A percentile compares a stretch with the other conserved stretches of the same genome.
Conservation (phyloP, 768 basidiomycete species). For the Amanita polypyramis region DNA sequence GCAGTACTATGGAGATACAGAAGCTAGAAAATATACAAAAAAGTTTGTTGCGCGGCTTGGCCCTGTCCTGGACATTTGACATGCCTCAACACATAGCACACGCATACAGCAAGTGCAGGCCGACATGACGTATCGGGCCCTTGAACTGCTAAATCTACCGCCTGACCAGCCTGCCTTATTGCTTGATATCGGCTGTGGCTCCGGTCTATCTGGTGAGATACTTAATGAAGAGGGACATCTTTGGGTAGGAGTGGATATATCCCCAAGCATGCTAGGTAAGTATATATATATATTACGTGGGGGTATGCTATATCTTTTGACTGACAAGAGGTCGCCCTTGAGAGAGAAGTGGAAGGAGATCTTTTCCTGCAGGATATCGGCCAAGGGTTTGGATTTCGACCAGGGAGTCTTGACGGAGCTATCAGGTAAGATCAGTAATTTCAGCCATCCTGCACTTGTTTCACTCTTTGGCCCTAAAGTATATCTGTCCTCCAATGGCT, state of each 20-base stretch:
- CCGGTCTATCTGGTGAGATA: conserved; percentile 94
- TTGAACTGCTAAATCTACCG: conserved; percentile 83
- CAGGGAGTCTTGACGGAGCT: conserved; percentile 95
- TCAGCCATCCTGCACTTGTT: background rate
- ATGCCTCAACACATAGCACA: conserved; percentile 40
- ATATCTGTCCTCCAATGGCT: conserved; percentile 99
- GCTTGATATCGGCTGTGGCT: conserved; percentile 95
- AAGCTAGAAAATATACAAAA: conserved; percentile 94
- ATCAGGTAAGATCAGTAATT: conserved; percentile 54
- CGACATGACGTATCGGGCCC: conserved; percentile 92
- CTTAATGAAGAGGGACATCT: conserved; percentile 88
- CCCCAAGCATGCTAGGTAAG: conserved; percentile 94
- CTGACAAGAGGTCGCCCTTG: conserved; percentile 79
- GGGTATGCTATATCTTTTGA: conserved; percentile 1
- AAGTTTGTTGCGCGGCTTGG: conserved; percentile 43
- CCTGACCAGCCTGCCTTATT: conserved; percentile 73
- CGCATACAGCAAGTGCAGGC: conserved; percentile 96
- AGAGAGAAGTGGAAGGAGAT: conserved; percentile 93
- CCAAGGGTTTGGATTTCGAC: conserved; percentile 94
- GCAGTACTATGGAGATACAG: conserved; percentile 93
- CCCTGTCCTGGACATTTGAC: conserved; percentile 10
- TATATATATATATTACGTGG: background rate
- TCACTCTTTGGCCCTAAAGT: conserved; percentile 28
- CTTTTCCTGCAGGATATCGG: conserved; percentile 96
- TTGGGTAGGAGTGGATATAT: conserved; percentile 92